phyloP scores from a whole-genome alignment of 345 rosid genomes.

The Salix koriyanagi region DNA sequence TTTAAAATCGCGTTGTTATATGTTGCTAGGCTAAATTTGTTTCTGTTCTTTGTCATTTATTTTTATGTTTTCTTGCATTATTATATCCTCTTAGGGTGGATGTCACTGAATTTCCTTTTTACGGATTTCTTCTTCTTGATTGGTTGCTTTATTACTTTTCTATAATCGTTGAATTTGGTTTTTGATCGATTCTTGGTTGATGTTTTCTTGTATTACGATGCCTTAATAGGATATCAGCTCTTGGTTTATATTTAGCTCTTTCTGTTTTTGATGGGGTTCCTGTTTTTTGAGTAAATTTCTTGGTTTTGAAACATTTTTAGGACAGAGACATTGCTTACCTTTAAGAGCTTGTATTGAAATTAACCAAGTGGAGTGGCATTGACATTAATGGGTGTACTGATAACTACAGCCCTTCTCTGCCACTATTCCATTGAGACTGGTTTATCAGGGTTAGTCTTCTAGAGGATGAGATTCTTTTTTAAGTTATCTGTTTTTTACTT shows the following conservation, averaged over 20 bases:
- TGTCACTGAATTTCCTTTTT: background rate
- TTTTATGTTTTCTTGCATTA: background rate
- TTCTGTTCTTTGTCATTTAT: background rate
- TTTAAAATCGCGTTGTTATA: background rate
- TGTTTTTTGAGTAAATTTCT: background rate
- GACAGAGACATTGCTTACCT: background rate
- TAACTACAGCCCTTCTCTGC: too few species aligned
- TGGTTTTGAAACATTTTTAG: background rate
- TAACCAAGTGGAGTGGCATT: background rate
- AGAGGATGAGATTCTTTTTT: background rate
- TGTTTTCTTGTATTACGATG: background rate
- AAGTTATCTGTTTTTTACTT: background rate
- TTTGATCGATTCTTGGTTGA: background rate
- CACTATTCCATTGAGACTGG: background rate
- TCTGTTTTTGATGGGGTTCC: too few species aligned
- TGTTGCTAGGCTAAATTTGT: background rate
- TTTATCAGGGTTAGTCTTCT: background rate
- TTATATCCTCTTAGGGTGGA: background rate
- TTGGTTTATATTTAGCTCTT: background rate
- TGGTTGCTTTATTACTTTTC: background rate
- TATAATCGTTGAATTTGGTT: background rate
- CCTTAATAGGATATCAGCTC: background rate
- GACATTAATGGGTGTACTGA: too few species aligned
- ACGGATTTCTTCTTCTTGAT: background rate
- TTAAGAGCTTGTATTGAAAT: background rate